A percentile compares a stretch with the other conserved stretches of the same genome.
phyloP scores from a whole-genome alignment of 2,329 filamentous ascomycete species.

The Aspergillus texensis region DNA sequence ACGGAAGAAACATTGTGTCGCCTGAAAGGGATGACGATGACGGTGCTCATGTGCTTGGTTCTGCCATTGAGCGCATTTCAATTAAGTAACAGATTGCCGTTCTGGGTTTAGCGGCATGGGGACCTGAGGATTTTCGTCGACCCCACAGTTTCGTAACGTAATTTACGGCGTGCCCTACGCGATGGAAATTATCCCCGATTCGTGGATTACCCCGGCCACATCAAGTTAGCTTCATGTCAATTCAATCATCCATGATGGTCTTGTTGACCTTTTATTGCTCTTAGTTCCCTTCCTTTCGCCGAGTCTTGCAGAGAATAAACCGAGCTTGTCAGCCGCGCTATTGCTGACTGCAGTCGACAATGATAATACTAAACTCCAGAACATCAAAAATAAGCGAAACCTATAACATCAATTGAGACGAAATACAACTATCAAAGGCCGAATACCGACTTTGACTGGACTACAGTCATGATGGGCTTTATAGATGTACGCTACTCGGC shows the following conservation, averaged over 20 bases:
- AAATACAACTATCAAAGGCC: too few relatives aligned
- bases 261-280: not conserved
- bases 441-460: too few relatives aligned
- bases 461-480: not conserved
- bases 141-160: conserved; percentile 3
- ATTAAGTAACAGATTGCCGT: conserved; percentile 40
- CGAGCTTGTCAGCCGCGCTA: not conserved
- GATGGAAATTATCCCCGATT: not conserved
- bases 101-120: conserved; percentile 29
- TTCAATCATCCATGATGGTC: not conserved
- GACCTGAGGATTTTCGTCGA: conserved; percentile 1
- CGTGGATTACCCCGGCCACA: not conserved
- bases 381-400: not conserved
- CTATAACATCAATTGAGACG: too few relatives aligned
- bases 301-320: not conserved
- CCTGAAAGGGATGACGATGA: not conserved
- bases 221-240: not conserved
- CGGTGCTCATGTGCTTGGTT: conserved; percentile 5
- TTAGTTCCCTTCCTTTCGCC: not conserved
- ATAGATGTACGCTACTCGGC: not conserved
- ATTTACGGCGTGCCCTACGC: conserved; percentile 9
- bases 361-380: not conserved
- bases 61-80: conserved; percentile 37
- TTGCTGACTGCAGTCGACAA: not conserved
- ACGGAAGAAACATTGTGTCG: not conserved